phyloP scores from a whole-genome alignment of 2,329 filamentous ascomycete species.

The Cordyceps tenuipes region DNA sequence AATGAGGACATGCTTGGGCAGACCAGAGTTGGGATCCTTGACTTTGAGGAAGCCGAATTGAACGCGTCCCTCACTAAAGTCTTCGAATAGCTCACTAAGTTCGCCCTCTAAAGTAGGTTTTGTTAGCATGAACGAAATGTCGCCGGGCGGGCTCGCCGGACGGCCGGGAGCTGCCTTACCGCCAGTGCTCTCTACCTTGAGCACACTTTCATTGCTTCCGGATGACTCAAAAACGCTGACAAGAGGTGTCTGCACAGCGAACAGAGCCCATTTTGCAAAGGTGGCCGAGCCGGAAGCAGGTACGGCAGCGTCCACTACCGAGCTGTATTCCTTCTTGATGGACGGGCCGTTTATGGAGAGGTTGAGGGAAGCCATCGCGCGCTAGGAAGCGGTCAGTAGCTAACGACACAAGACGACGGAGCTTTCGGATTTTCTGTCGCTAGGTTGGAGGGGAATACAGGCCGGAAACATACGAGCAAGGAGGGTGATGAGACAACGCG shows the following conservation, averaged over 20 bases:
- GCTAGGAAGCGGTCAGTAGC: constrained; percentile 11
- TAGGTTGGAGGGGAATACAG: neutral
- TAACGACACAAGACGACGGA: neutral
- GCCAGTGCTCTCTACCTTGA: constrained; percentile 90
- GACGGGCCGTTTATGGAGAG: constrained; percentile 71
- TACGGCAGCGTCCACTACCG: constrained; percentile 45
- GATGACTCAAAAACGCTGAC: constrained; percentile 87
- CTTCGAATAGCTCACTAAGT: constrained; percentile 79
- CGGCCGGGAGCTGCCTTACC: constrained; percentile 40
- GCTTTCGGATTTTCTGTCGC: neutral
- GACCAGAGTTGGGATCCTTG: constrained; percentile 81
- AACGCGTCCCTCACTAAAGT: constrained; percentile 92
- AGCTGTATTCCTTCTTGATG: constrained; percentile 72
- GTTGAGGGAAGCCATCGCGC: constrained; percentile 69
- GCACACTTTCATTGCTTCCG: constrained; percentile 79
- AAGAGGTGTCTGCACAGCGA: constrained; percentile 85
- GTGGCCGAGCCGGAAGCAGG: constrained; percentile 61
- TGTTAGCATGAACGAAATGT: constrained; percentile 15
- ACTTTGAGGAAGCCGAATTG: constrained; percentile 97
- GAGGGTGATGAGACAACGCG: constrained; percentile 9
- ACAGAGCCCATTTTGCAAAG: constrained; percentile 87
- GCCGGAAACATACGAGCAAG: constrained; percentile 1
- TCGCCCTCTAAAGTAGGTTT: constrained; percentile 63
- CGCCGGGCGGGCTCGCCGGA: neutral
- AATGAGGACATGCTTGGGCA: constrained; percentile 89